Base-by-base conservation (phyloP, 176 grass and related monocot genomes). In the Microstegium vimineum region DNA sequence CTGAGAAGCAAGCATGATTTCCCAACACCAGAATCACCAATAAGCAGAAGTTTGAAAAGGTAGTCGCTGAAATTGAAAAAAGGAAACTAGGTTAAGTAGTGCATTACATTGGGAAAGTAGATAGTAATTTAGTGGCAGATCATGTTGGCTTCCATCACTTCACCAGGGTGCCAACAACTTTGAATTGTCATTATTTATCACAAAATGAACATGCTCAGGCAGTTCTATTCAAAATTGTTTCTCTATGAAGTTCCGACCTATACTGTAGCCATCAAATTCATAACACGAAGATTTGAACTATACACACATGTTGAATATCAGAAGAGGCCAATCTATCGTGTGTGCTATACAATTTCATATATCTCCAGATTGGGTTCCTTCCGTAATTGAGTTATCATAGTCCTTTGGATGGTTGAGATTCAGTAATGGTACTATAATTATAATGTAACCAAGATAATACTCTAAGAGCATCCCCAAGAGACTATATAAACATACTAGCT, bases 21-120 rank as follows among this genome's bases (percentile, higher is more conserved):
- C 26, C 90, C 90, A 75, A 91, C 90, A 69, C 90, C 90, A 65
- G 86, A 91, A 85, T 91, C 90, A 82, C 86, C 90, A 86, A 91
- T 91, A 15, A 91, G 90, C 86, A 91, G 56, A 59, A 91, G 90
- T 66, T 91, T 88, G 72, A 91, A 91, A 65, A 88, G 85, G 71
- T 91, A 92, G 45, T 89, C 87, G 1, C 90, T 91, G 82, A 66
- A 82, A 61, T 71, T 77, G 60, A 72, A 16, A 67, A 67, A 75
- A 77, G 1, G 9, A 43, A 79, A 52, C 5, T 14, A 51, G 1
- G 3, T n/a, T 71, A 64, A 64, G 18, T 71, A 54, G 10, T 71
- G 40, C 30, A 62, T 17, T 30, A 85, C 22, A 66, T 38, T 26
- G 5, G 73, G 27, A 62, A 30, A 4, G 30, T 46, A 43, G 3